phyloP scores from a whole-genome alignment of 345 rosid species.

The Eucalyptus regnans region DNA sequence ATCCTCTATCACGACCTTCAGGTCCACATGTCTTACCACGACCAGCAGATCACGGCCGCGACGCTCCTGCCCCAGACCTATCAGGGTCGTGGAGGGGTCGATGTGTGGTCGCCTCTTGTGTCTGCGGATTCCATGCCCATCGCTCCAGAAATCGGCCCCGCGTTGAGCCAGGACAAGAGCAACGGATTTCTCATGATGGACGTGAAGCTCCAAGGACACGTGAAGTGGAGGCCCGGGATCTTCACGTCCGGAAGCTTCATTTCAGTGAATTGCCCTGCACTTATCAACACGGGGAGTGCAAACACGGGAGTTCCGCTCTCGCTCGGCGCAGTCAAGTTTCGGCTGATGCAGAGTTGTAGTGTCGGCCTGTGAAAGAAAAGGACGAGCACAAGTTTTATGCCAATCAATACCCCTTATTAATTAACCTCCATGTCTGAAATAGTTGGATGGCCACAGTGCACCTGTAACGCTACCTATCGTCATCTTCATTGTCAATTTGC shows the following conservation, averaged over 20 bases:
- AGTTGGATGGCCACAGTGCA: not conserved
- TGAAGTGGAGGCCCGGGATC: conserved; percentile 20
- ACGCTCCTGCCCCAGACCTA: conserved; percentile 5
- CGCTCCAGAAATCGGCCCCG: conserved; percentile 7
- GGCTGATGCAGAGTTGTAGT: conserved; percentile 12
- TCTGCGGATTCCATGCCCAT: conserved; percentile 11
- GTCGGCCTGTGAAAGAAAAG: not conserved
- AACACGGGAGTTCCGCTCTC: not conserved
- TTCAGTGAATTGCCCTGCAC: conserved; percentile 16
- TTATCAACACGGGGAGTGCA: conserved; percentile 5
- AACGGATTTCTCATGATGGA: conserved; percentile 8
- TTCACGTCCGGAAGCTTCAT: conserved; percentile 11
- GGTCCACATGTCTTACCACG: conserved; percentile 10
- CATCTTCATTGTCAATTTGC: not conserved
- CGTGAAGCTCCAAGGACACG: conserved; percentile 16
- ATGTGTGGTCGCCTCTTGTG: conserved; percentile 24
- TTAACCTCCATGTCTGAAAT: not conserved
- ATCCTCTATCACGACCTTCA: conserved; percentile 22
- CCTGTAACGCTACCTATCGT: not conserved
- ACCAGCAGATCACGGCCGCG: conserved; percentile 22
- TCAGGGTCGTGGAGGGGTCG: conserved; percentile 15
- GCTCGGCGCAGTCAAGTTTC: conserved; percentile 9
- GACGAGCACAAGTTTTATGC: not conserved
- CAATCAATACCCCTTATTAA: not conserved
- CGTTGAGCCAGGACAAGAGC: conserved; percentile 6